These are phyloP conservation scores for Endocarpon pusillum DNA, from an alignment of 495 filamentous ascomycete species.

Conservation along the genomic window DNA sequence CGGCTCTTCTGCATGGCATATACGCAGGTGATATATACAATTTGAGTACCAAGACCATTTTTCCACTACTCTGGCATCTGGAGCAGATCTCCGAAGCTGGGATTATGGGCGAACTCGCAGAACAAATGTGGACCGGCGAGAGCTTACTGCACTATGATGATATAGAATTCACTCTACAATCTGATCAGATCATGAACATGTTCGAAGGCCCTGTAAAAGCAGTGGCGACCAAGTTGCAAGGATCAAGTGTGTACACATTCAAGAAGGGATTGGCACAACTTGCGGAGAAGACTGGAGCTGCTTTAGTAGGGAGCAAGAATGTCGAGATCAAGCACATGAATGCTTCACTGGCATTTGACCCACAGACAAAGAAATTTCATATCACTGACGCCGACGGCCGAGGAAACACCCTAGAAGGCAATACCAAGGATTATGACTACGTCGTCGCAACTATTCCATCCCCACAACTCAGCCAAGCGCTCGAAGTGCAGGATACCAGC, in stretches of 20 bases:
- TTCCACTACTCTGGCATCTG: constrained; percentile 33
- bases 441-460: constrained; percentile 57
- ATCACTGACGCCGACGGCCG: too few relatives aligned
- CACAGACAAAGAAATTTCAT: constrained; percentile 3
- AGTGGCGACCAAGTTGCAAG: too few relatives aligned
- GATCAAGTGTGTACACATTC: constrained; percentile 41
- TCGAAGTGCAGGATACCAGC: too few relatives aligned
- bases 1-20: constrained; percentile 72
- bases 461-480: constrained; percentile 13
- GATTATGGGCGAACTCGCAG: constrained; percentile 7
- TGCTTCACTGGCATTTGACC: constrained; percentile 9
- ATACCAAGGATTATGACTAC: constrained; percentile 31
- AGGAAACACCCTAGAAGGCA: background rate
- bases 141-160: background rate
- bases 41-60: constrained; percentile 50
- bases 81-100: constrained; percentile 22
- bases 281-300: constrained; percentile 13
- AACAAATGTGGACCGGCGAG: background rate
- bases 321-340: constrained; percentile 14
- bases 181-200: too few relatives aligned
- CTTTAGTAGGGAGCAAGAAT: constrained; percentile 15
- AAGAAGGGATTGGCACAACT: constrained; percentile 37
- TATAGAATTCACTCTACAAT: background rate
- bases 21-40: constrained; percentile 82
- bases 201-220: too few relatives aligned